phyloP scores from a whole-genome alignment of 352 stramenopile genomes.

The Phytophthora rubi region DNA sequence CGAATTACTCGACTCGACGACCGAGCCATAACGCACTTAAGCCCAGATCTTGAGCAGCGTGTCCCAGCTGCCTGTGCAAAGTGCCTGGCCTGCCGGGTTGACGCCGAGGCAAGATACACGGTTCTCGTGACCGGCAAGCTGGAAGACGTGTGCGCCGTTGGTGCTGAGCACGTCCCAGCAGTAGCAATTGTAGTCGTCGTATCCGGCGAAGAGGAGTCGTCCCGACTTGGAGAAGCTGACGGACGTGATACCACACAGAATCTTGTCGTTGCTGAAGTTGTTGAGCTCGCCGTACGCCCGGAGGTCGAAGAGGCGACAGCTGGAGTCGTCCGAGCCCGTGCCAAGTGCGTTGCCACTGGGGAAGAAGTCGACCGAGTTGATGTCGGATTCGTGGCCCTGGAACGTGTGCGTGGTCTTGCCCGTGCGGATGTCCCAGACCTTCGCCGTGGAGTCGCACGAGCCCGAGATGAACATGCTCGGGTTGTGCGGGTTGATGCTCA shows the following conservation, averaged over 20 bases:
- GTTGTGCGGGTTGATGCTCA: slow-evolving; percentile 95
- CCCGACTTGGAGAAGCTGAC: slow-evolving; percentile 96
- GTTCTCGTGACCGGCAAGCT: slow-evolving; percentile 95
- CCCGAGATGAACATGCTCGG: slow-evolving; percentile 98
- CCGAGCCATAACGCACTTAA: slow-evolving; percentile 43
- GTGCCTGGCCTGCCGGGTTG: slow-evolving; percentile 93
- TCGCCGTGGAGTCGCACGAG: slow-evolving; percentile 96
- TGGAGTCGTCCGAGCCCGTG: slow-evolving; percentile 97
- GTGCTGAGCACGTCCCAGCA: slow-evolving; percentile 97
- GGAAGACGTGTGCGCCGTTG: slow-evolving; percentile 90
- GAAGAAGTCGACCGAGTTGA: slow-evolving; percentile 99
- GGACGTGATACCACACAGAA: slow-evolving; percentile 97
- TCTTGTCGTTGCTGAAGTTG: slow-evolving; percentile 97
- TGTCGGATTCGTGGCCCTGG: slow-evolving; percentile 97
- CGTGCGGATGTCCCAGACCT: slow-evolving; percentile 98
- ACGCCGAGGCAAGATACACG: slow-evolving; percentile 97
- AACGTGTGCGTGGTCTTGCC: slow-evolving; percentile 97
- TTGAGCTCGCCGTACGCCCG: slow-evolving; percentile 97
- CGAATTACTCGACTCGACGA: slow-evolving; percentile 8
- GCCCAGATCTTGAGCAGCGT: slow-evolving; percentile 98
- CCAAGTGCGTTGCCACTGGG: slow-evolving; percentile 95
- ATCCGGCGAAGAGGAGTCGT: slow-evolving; percentile 97
- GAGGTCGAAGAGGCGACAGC: slow-evolving; percentile 97
- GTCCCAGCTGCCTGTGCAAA: slow-evolving; percentile 99
- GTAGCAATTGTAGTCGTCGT: slow-evolving; percentile 98